Evolutionary conservation across 768 basidiomycete species (phyloP), one percentile per base, ranked within the genome.

Genomic region (Tylopilus vinaceipallidus): DNA sequence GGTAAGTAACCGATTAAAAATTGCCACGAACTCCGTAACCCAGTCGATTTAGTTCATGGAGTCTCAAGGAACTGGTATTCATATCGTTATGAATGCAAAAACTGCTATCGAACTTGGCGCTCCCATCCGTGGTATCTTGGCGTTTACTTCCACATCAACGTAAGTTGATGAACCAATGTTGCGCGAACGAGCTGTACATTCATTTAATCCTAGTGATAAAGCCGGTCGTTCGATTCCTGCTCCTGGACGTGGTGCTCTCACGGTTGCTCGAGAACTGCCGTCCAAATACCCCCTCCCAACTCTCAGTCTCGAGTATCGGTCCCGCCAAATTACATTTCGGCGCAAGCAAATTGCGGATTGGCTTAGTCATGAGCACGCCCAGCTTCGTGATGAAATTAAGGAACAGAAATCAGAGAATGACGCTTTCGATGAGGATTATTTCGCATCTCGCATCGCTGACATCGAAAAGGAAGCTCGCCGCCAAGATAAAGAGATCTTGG

Each of bases 171-270:
- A 30, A 29, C 38, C 23, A 17, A 24, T 16, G 19, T 33, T 42
- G 20, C 29, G 41, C 3, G 20, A 17, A 29, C 27, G 12, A 26
- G 26, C 24, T 47, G 43, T 37, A 60, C 33, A 61, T 34, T 42
- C 20, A 22, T 47, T 41, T 36, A n/a, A n/a, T n/a, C n/a, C n/a
- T 57, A 95, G 90, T 58, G 97, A 99, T 76, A 99, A 99, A 73
- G 95, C 97, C 52, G 97, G 97, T 16, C 93, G 97, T 42, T 98
- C 95, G 4, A 84, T 99, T 49, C 97, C 97, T 38, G 97, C 97
- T 52, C 97, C 97, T 42, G 97, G 97, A 49, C 86, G 86, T 51
- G 97, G 97, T 57, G 89, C 93, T 23, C 80, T 99, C 33, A 82
- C 85, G 10, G 83, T 95, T 48, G 97, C 93, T 13, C 81, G 93